These are phyloP conservation scores for Strigomonas galati DNA, from an alignment of 208 protist genomes.

Conservation along the genomic window DNA sequence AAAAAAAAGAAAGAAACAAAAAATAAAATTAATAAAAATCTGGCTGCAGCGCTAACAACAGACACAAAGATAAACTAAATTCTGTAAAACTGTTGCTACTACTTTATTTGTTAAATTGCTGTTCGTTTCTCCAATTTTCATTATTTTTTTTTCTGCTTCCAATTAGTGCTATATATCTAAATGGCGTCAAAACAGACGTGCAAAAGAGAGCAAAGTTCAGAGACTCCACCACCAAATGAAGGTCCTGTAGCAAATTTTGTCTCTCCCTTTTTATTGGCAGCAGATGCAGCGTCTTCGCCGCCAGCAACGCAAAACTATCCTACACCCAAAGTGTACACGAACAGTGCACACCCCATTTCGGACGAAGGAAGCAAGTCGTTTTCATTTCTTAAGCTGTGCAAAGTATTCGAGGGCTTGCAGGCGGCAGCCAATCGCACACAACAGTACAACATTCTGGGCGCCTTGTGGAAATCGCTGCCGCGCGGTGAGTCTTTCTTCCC, in stretches of 20 bases:
- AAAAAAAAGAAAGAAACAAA: too few relatives aligned
- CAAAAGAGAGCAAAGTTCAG: neutral
- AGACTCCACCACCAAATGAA: neutral
- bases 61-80: too few relatives aligned
- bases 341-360: neutral
- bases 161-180: neutral
- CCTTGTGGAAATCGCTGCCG: constrained; percentile 21
- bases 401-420: constrained; percentile 17
- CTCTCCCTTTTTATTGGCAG: neutral
- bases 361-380: constrained; percentile 2
- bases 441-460: constrained; percentile 8
- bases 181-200: neutral
- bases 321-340: neutral
- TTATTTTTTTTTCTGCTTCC: neutral
- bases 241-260: neutral
- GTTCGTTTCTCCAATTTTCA: neutral
- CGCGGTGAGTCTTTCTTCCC: constrained; percentile 37
- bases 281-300: neutral
- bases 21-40: too few relatives aligned
- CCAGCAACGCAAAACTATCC: neutral
- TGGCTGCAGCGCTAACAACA: too few relatives aligned
- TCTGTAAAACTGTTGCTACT: too few relatives aligned
- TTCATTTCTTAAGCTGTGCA: constrained; percentile 19
- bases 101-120: too few relatives aligned
- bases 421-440: constrained; percentile 7